Evolutionary conservation across 2,329 filamentous ascomycete species (phyloP).

Genomic region (Aureobasidium lini): DNA sequence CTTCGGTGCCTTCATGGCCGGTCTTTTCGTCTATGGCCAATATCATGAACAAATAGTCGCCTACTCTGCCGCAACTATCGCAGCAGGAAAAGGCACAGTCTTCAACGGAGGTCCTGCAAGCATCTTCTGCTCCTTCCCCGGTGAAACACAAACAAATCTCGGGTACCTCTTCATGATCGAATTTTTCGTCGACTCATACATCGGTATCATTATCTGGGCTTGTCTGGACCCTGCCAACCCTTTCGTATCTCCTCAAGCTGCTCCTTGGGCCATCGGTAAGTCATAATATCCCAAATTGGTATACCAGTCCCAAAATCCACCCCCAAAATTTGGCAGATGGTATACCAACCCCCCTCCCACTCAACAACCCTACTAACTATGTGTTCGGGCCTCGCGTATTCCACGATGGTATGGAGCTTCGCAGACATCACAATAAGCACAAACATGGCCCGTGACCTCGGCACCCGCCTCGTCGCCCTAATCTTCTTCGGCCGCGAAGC

Average conservation of each 20-base stretch:
- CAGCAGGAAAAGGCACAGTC: constrained; percentile 33
- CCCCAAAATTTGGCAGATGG: too few relatives aligned
- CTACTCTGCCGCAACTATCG: constrained; percentile 34
- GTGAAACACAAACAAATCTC: constrained; percentile 42
- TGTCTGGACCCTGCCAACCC: constrained; percentile 52
- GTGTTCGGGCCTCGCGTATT: constrained; percentile 38
- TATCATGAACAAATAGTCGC: constrained; percentile 46
- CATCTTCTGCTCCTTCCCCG: constrained; percentile 49
- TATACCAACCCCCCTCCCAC: too few relatives aligned
- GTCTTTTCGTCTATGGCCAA: constrained; percentile 48
- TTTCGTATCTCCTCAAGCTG: constrained; percentile 42
- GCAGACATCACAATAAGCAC: constrained; percentile 48
- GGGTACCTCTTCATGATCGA: constrained; percentile 53
- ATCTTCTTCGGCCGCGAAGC: constrained; percentile 50
- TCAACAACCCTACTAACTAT: too few relatives aligned
- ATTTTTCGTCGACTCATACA: constrained; percentile 52
- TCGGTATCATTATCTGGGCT: constrained; percentile 52
- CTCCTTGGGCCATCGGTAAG: constrained; percentile 47
- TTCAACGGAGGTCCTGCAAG: constrained; percentile 46
- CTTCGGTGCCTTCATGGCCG: constrained; percentile 50
- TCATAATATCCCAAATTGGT: too few relatives aligned
- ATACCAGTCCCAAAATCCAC: too few relatives aligned
- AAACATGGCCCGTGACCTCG: constrained; percentile 52
- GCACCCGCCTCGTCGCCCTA: constrained; percentile 51
- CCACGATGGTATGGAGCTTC: constrained; percentile 47